Percentiles rank a stretch among this genome's conserved stretches.
These are phyloP conservation scores for Pythium rhizo-oryzae DNA, from an alignment of 352 stramenopile species.

Conservation along the genomic window DNA sequence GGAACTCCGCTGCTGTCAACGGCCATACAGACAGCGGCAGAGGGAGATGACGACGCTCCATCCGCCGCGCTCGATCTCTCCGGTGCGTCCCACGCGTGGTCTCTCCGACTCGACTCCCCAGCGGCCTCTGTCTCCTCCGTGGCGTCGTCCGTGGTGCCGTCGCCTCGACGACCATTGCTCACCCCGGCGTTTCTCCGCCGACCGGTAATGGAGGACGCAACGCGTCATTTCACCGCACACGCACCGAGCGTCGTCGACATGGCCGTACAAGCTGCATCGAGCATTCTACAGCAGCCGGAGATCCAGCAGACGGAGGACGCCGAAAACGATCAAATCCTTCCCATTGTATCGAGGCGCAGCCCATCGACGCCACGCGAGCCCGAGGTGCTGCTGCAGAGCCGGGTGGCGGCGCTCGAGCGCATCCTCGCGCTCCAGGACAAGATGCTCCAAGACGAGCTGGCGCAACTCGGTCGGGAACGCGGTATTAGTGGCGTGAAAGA, in stretches of 20 bases:
- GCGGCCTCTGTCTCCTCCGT: neutral
- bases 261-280: neutral
- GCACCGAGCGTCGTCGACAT: neutral
- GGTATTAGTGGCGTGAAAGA: slow-evolving; percentile 7
- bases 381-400: slow-evolving; percentile 41
- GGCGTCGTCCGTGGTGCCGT: neutral
- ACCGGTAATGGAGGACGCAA: neutral
- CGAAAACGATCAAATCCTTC: neutral
- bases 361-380: slow-evolving; percentile 4
- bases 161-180: slow-evolving; percentile 10
- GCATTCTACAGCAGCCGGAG: neutral
- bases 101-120: neutral
- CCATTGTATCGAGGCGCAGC: neutral
- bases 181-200: slow-evolving; percentile 17
- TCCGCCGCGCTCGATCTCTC: slow-evolving; percentile 25
- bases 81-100: slow-evolving; percentile 14
- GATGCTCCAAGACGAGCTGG: slow-evolving; percentile 41
- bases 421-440: slow-evolving; percentile 69
- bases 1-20: neutral
- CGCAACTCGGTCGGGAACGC: slow-evolving; percentile 28
- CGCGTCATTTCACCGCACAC: no score
- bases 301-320: neutral
- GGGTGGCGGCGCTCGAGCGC: slow-evolving; percentile 51
- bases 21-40: no score
- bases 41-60: neutral